Evolutionary conservation across 1,139 yeast species (phyloP).

Genomic region (Zygoascus meyerae): DNA sequence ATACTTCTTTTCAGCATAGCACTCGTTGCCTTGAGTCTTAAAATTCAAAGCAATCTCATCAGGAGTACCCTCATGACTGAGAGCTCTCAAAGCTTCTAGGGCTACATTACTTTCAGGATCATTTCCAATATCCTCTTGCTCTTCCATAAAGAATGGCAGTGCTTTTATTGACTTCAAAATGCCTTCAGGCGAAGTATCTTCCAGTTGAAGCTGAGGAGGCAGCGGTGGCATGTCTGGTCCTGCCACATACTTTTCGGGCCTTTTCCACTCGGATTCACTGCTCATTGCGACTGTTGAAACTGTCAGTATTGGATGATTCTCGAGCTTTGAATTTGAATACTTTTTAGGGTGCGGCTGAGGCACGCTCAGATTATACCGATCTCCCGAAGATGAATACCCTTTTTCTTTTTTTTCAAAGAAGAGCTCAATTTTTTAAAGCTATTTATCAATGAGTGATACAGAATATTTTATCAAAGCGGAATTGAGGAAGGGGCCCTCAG

Average conservation of each 20-base stretch:
- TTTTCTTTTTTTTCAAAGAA: too few relatives aligned
- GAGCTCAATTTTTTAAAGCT: too few relatives aligned
- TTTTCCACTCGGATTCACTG: slow-evolving; percentile 21
- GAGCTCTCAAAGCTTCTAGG: slow-evolving; percentile 81
- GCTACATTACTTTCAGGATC: slow-evolving; percentile 71
- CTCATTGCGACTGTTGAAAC: not conserved
- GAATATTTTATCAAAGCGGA: too few relatives aligned
- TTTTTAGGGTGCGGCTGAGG: not conserved
- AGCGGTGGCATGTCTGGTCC: slow-evolving; percentile 72
- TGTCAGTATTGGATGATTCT: too few relatives aligned
- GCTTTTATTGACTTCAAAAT: slow-evolving; percentile 73
- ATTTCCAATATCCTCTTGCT: slow-evolving; percentile 63
- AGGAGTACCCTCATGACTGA: slow-evolving; percentile 95
- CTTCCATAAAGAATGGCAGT: slow-evolving; percentile 92
- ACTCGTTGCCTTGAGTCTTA: slow-evolving; percentile 89
- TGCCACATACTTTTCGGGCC: slow-evolving; percentile 53
- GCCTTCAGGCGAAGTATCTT: slow-evolving; percentile 59
- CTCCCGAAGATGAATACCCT: too few relatives aligned
- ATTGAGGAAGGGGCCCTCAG: too few relatives aligned
- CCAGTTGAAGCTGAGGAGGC: slow-evolving; percentile 66
- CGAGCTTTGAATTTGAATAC: too few relatives aligned
- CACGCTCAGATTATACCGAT: not conserved
- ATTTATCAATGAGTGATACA: too few relatives aligned
- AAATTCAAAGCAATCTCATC: slow-evolving; percentile 85
- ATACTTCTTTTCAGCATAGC: slow-evolving; percentile 64